A percentile compares a stretch with the other conserved stretches of the same genome.
Evolutionary conservation across 2,329 filamentous ascomycete species (phyloP).

Genomic region (Chaetothyriales sp.): DNA sequence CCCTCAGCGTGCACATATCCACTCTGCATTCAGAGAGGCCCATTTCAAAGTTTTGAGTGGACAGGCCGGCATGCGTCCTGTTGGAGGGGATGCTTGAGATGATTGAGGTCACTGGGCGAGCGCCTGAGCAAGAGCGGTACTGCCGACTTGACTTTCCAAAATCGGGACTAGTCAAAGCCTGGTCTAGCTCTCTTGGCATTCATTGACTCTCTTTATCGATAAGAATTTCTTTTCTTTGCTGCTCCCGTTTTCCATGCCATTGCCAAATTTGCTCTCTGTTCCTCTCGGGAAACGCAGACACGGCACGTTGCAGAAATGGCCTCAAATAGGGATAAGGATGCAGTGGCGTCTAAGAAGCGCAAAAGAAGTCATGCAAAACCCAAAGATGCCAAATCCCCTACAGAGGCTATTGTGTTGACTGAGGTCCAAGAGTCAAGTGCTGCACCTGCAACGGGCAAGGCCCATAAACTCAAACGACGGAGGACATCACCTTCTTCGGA

Average conservation of each 20-base stretch:
- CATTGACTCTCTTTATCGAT: neutral
- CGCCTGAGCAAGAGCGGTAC: too few species aligned
- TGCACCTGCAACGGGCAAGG: conserved; percentile 17
- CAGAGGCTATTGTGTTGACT: conserved; percentile 1
- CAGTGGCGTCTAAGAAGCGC: conserved; percentile 26
- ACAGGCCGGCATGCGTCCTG: too few species aligned
- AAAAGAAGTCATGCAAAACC: conserved; percentile 31
- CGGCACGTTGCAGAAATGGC: neutral
- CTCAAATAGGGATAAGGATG: neutral
- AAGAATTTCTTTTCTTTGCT: neutral
- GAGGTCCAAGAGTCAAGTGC: conserved; percentile 11
- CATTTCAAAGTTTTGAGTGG: too few species aligned
- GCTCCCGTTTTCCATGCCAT: neutral
- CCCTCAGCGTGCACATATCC: too few species aligned
- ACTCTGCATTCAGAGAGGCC: too few species aligned
- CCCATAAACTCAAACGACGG: conserved; percentile 23
- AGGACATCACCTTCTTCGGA: conserved; percentile 21
- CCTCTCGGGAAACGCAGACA: neutral
- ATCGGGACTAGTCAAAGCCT: neutral
- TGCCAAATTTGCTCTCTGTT: neutral
- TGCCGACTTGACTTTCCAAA: too few species aligned
- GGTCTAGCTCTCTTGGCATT: neutral
- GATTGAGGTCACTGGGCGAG: too few species aligned
- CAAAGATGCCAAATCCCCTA: conserved; percentile 15
- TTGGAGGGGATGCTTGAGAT: too few species aligned